Evolutionary conservation across 345 rosid species (phyloP).

Genomic region (Moricandia moricandioides): DNA sequence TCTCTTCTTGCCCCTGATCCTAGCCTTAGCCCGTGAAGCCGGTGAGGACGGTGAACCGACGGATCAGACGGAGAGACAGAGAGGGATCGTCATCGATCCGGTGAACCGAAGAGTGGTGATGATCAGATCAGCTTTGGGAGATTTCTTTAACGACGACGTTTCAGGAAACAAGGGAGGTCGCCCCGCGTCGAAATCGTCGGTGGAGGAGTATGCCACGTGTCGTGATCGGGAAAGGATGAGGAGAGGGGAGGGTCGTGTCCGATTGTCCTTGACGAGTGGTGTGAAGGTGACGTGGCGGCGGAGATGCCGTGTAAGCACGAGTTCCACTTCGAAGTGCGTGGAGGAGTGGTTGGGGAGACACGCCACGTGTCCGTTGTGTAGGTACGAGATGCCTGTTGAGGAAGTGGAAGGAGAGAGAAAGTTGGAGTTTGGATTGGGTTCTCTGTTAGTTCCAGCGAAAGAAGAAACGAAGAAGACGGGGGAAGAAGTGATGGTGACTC

Average conservation of each 20-base stretch:
- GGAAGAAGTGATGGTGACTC: neutral
- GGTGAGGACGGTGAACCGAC: neutral
- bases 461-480: constrained; percentile 15
- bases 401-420: constrained; percentile 12
- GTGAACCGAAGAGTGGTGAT: constrained; percentile 10
- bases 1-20: constrained; percentile 20
- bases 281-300: constrained; percentile 36
- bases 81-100: constrained; percentile 22
- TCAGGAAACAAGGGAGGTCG: constrained; percentile 24
- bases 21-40: constrained; percentile 9
- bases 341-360: constrained; percentile 38
- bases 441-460: neutral
- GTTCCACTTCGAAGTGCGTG: constrained; percentile 37
- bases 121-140: constrained; percentile 15
- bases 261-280: constrained; percentile 38
- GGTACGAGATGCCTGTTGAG: constrained; percentile 40
- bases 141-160: neutral
- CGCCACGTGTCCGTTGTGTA: constrained; percentile 41
- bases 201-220: constrained; percentile 34
- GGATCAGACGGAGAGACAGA: neutral
- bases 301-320: constrained; percentile 44
- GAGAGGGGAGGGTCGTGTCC: constrained; percentile 20
- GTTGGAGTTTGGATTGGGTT: constrained; percentile 27
- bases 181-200: constrained; percentile 36
- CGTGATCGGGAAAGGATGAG: constrained; percentile 12